Evolutionary conservation across 306 rosid genomes (phyloP), one percentile per base, ranked within the genome.

Genomic region (Dryas alaskensis): DNA sequence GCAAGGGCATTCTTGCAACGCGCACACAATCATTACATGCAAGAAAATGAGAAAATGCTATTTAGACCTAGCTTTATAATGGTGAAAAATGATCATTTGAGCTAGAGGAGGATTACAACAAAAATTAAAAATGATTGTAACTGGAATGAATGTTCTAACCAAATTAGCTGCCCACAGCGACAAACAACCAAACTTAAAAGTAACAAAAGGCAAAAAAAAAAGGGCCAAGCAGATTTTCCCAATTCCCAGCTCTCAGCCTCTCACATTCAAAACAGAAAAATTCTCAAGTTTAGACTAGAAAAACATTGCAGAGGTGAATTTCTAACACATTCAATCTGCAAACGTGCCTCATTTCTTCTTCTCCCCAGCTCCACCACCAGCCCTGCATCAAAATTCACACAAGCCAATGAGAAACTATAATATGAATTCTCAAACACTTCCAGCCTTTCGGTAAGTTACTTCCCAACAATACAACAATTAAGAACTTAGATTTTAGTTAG

Each of bases 351-450:
- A 91, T 70, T 92, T 92, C 87, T 92, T 90, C 86, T 92, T 92
- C 70, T 92, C 96, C 11, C 84, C 87, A 5, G 81, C 92, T 64
- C 98, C 96, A 80, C 98, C 98, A 72, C 98, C 98, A 73, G 98
- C 82, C 77, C 98, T 92, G 86, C 80, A 81, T 39, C 42, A 78
- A 50, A 68, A 52, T 10, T 43, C 17, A 69, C 46, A 62, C 10
- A 4, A 50, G 43, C 74, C 19, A 48, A 14, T 70, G 47, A 45
- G 63, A 13, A 0, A 17, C 6, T n/a, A 16, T 45, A 10, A 4
- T 22, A 37, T 8, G 5, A 44, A 3, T 1, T 62, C 69, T 8
- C 55, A 6, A 40, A 53, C 37, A 16, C 7, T 37, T 61, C 9
- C 48, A 73, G 14, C 14, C 48, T 8, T 9, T 31, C 3, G 37